These are phyloP conservation scores for Trichoderma atrobrunneum DNA, from an alignment of 2,329 filamentous ascomycete species.

Conservation along the genomic window DNA sequence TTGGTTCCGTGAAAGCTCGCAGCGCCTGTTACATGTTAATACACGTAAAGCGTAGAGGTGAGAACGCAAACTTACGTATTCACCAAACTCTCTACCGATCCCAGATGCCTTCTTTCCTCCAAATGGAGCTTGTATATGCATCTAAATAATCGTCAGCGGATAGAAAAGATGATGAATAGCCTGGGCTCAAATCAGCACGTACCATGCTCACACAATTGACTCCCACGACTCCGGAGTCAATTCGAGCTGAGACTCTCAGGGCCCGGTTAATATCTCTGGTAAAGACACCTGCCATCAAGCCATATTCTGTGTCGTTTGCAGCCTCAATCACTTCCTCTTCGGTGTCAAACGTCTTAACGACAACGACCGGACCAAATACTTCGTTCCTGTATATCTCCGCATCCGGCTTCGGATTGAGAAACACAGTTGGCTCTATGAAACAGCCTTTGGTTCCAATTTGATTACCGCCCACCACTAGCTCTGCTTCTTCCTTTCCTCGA, in stretches of 20 bases:
- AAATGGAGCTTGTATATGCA: conserved; percentile 4
- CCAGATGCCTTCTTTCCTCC: background rate
- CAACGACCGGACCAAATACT: conserved; percentile 62
- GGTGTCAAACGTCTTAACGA: conserved; percentile 45
- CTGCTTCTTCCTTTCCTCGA: conserved; percentile 44
- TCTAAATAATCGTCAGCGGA: background rate
- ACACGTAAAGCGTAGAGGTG: background rate
- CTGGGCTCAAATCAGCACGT: background rate
- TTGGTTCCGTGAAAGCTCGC: background rate
- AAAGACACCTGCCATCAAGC: conserved; percentile 55
- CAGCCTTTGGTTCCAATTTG: conserved; percentile 23
- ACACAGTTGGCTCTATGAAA: conserved; percentile 31
- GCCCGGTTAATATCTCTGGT: conserved; percentile 51
- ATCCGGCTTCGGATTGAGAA: conserved; percentile 27
- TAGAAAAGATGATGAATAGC: background rate
- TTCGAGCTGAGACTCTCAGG: conserved; percentile 46
- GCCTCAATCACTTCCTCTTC: conserved; percentile 34
- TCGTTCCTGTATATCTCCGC: conserved; percentile 56
- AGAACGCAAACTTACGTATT: background rate
- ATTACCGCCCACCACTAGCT: conserved; percentile 22
- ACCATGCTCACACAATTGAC: conserved; percentile 44
- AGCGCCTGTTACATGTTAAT: background rate
- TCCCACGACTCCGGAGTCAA: conserved; percentile 60
- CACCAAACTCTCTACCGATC: background rate
- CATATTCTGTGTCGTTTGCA: conserved; percentile 49